These are phyloP conservation scores for Chrysoporthe austroafricana DNA, from an alignment of 2,329 filamentous ascomycete species.

Conservation along the genomic window DNA sequence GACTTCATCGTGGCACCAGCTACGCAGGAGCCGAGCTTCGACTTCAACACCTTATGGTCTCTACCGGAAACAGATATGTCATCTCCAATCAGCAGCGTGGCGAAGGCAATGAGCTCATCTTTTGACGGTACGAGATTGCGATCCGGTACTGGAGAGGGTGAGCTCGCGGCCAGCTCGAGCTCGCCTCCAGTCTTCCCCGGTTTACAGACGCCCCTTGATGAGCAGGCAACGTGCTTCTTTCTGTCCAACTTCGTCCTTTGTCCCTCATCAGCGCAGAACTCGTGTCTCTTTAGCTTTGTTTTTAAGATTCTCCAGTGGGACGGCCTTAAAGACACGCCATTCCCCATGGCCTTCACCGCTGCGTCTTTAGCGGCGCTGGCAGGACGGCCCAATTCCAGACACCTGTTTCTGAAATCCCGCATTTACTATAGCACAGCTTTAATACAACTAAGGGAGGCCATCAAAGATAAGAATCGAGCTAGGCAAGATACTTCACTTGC, in stretches of 20 bases:
- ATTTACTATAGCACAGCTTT: slow-evolving; percentile 33
- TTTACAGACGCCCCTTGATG: slow-evolving; percentile 32
- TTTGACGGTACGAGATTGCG: slow-evolving; percentile 21
- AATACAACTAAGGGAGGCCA: slow-evolving; percentile 31
- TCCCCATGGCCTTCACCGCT: slow-evolving; percentile 33
- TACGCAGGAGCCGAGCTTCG: slow-evolving; percentile 6
- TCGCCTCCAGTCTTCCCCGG: slow-evolving; percentile 8
- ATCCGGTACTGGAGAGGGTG: not conserved
- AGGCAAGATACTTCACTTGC: slow-evolving; percentile 32
- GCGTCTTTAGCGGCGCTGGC: slow-evolving; percentile 33
- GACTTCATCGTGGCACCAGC: slow-evolving; percentile 8
- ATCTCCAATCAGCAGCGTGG: slow-evolving; percentile 11
- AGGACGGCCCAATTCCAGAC: slow-evolving; percentile 32
- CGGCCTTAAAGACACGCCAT: slow-evolving; percentile 30
- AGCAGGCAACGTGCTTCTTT: slow-evolving; percentile 35
- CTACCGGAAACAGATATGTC: slow-evolving; percentile 7
- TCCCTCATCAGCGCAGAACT: slow-evolving; percentile 29
- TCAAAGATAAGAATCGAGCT: slow-evolving; percentile 30
- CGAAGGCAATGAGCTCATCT: slow-evolving; percentile 18
- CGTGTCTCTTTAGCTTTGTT: slow-evolving; percentile 32
- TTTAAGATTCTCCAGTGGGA: slow-evolving; percentile 31
- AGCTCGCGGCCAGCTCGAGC: not conserved
- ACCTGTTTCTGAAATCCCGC: slow-evolving; percentile 30
- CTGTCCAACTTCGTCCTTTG: slow-evolving; percentile 34
- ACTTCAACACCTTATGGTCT: slow-evolving; percentile 20